These are phyloP conservation scores for Fusarium lateritium DNA, from an alignment of 2,329 filamentous ascomycete species.

Conservation along the genomic window DNA sequence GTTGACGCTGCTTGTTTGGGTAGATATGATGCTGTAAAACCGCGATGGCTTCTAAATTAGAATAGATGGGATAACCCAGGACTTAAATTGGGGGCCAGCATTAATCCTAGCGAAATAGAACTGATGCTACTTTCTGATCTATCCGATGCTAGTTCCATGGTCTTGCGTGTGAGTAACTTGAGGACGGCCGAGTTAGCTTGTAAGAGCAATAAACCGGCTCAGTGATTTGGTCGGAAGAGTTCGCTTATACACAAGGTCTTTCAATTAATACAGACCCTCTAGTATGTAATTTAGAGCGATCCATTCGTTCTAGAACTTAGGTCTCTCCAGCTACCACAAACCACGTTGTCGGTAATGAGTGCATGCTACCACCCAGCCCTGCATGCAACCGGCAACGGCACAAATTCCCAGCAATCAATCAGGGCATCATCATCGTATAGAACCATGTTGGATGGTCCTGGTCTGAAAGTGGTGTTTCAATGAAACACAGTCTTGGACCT, in stretches of 20 bases:
- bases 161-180: neutral
- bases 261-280: neutral
- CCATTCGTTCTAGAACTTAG: neutral
- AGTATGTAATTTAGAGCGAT: neutral
- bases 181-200: neutral
- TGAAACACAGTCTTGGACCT: neutral
- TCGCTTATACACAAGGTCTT: neutral
- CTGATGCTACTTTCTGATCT: too few relatives aligned
- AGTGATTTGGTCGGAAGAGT: neutral
- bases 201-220: neutral
- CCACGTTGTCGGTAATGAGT: neutral
- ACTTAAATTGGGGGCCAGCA: neutral
- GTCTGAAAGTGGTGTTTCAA: neutral
- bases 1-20: slow-evolving; percentile 44
- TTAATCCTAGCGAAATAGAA: too few relatives aligned
- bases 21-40: slow-evolving; percentile 4
- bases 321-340: neutral
- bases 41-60: slow-evolving; percentile 8
- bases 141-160: too few relatives aligned
- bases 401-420: slow-evolving; percentile 15
- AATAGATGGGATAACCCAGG: neutral
- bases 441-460: neutral
- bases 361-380: neutral
- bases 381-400: neutral
- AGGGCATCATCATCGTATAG: neutral